Evolutionary conservation across 2,329 filamentous ascomycete genomes (phyloP).

Genomic region (Pseudogymnoascus sp.): DNA sequence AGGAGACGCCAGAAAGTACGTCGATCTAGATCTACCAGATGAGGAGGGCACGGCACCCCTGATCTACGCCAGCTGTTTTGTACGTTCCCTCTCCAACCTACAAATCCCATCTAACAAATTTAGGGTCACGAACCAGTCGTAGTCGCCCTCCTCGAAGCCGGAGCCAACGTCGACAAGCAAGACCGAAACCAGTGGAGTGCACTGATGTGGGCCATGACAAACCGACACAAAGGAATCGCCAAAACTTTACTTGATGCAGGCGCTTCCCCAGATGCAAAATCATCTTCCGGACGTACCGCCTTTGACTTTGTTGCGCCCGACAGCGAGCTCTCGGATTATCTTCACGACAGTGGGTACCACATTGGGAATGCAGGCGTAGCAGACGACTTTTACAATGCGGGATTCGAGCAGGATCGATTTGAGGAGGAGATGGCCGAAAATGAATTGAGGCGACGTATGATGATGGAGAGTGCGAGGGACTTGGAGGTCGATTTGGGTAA

Average conservation of each 20-base stretch:
- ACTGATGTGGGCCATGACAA: slow-evolving; percentile 99
- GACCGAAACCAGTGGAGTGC: slow-evolving; percentile 97
- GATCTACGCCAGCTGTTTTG: slow-evolving; percentile 97
- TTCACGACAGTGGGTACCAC: slow-evolving; percentile 88
- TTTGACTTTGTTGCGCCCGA: slow-evolving; percentile 94
- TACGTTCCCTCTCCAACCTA: slow-evolving; percentile 35
- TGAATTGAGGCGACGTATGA: slow-evolving; percentile 91
- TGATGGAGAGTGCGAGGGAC: slow-evolving; percentile 97
- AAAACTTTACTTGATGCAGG: slow-evolving; percentile 88
- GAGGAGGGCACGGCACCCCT: slow-evolving; percentile 93
- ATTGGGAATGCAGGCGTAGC: slow-evolving; percentile 71
- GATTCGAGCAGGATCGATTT: slow-evolving; percentile 86
- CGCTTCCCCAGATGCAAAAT: slow-evolving; percentile 92
- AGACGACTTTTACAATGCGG: slow-evolving; percentile 90
- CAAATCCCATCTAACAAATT: slow-evolving; percentile 14
- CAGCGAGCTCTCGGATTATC: slow-evolving; percentile 92
- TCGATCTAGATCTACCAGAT: slow-evolving; percentile 82
- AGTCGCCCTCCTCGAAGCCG: slow-evolving; percentile 70
- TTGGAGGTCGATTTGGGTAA: slow-evolving; percentile 94
- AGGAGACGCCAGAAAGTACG: slow-evolving; percentile 63
- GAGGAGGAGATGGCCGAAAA: slow-evolving; percentile 97
- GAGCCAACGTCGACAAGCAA: slow-evolving; percentile 83
- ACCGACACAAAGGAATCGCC: slow-evolving; percentile 90
- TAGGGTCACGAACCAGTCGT: slow-evolving; percentile 87
- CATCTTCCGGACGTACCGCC: slow-evolving; percentile 84